Evolutionary conservation across 2,329 filamentous ascomycete species (phyloP).

Genomic region (Elsinoe arachidis): DNA sequence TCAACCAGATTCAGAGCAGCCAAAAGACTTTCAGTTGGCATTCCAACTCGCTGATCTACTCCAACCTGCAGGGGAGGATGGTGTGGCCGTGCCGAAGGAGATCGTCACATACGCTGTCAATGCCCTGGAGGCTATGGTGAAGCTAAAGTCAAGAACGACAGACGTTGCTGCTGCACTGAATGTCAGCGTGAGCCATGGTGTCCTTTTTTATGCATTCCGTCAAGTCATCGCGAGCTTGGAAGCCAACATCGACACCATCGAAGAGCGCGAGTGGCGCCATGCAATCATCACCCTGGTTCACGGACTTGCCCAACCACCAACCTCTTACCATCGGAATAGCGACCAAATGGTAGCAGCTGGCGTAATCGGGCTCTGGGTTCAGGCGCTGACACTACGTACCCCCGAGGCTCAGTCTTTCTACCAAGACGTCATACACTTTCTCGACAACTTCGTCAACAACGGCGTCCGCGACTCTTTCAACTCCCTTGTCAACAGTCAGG

Average conservation of each 20-base stretch:
- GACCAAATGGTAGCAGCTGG: constrained; percentile 82
- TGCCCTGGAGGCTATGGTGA: constrained; percentile 76
- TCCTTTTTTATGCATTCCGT: constrained; percentile 83
- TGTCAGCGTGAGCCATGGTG: constrained; percentile 91
- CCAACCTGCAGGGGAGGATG: constrained; percentile 66
- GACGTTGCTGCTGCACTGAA: constrained; percentile 89
- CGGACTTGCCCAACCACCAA: constrained; percentile 55
- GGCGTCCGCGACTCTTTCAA: constrained; percentile 71
- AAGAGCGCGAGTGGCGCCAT: constrained; percentile 83
- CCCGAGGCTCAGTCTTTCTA: constrained; percentile 74
- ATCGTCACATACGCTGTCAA: constrained; percentile 75
- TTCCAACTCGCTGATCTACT: constrained; percentile 90
- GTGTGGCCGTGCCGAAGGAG: constrained; percentile 59
- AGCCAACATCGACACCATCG: constrained; percentile 49
- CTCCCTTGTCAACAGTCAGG: constrained; percentile 70
- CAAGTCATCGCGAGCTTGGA: constrained; percentile 79
- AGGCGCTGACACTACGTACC: constrained; percentile 77
- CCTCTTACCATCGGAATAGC: constrained; percentile 55
- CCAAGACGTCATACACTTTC: constrained; percentile 72
- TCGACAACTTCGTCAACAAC: constrained; percentile 80
- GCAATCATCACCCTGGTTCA: constrained; percentile 81
- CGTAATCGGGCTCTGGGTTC: constrained; percentile 79
- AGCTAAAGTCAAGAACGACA: constrained; percentile 63
- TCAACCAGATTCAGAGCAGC: constrained; percentile 81
- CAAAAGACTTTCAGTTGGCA: constrained; percentile 76